Conservation (phyloP, 352 stramenopile species). For the Globisporangium spinosum region DNA sequence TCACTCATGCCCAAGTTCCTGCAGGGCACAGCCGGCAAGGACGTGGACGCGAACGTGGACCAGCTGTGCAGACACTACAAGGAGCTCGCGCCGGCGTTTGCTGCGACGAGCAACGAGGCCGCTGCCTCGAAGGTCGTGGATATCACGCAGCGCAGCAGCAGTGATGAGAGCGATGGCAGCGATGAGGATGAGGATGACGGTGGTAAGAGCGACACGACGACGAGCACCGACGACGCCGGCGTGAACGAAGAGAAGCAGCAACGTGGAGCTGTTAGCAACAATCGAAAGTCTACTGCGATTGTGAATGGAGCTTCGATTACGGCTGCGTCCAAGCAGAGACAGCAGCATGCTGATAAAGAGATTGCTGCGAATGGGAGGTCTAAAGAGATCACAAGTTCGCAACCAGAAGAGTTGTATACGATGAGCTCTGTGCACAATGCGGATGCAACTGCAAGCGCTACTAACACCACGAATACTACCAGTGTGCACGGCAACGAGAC, state of each 20-base stretch:
- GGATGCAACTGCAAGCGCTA: not conserved
- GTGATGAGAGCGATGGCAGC: slow-evolving; percentile 10
- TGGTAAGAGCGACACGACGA: slow-evolving; percentile 1
- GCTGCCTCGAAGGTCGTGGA: slow-evolving; percentile 15
- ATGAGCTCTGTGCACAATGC: not conserved
- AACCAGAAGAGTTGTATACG: slow-evolving; percentile 6
- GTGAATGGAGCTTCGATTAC: not conserved
- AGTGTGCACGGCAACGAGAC: not conserved
- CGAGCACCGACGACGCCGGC: not conserved
- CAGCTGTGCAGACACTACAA: slow-evolving; percentile 19
- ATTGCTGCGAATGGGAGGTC: not conserved
- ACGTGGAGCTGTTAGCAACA: not conserved
- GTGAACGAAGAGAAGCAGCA: not conserved
- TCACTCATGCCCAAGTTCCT: slow-evolving; percentile 17
- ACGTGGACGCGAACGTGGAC: slow-evolving; percentile 15
- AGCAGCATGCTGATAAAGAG: not conserved
- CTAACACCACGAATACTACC: not conserved
- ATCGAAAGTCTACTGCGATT: not conserved
- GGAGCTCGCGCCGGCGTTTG: slow-evolving; percentile 17
- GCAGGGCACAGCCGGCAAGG: slow-evolving; percentile 9
- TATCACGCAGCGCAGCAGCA: slow-evolving; percentile 8
- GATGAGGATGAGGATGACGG: not conserved
- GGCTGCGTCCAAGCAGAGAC: not conserved
- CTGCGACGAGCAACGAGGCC: slow-evolving; percentile 9
- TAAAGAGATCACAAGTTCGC: not conserved